These are phyloP conservation scores for Colletotrichum lentis DNA, from an alignment of 2,329 filamentous ascomycete genomes.

Conservation along the genomic window DNA sequence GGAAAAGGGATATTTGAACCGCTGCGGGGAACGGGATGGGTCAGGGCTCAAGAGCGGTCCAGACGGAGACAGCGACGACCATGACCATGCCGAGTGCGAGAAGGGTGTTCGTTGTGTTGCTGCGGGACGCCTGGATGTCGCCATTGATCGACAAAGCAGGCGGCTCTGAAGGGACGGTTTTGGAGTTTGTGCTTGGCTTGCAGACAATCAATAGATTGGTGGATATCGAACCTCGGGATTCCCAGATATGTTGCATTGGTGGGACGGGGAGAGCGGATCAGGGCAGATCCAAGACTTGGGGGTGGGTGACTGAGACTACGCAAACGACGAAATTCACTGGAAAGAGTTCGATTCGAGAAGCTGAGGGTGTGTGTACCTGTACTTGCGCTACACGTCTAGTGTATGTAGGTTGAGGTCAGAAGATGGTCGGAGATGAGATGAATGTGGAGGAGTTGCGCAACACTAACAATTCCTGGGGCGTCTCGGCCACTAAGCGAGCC, in stretches of 20 bases:
- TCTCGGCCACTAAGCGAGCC: conserved; percentile 37
- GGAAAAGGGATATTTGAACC: conserved; percentile 9
- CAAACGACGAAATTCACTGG: conserved; percentile 24
- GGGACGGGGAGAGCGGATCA: not conserved
- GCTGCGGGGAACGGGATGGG: conserved; percentile 1
- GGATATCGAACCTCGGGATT: conserved; percentile 23
- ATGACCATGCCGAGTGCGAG: conserved; percentile 12
- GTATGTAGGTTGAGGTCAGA: conserved; percentile 20
- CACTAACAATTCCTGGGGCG: conserved; percentile 36
- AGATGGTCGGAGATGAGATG: conserved; percentile 32
- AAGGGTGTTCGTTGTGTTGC: conserved; percentile 15
- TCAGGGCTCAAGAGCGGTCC: not conserved
- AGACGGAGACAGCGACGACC: conserved; percentile 21
- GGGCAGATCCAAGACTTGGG: conserved; percentile 13
- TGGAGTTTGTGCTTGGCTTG: conserved; percentile 23
- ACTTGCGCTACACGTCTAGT: too few species aligned
- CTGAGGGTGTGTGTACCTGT: too few species aligned
- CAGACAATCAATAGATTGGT: conserved; percentile 20
- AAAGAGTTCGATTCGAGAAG: conserved; percentile 31
- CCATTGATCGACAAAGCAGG: not conserved
- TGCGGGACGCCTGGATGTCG: conserved; percentile 20
- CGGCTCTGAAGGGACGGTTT: not conserved
- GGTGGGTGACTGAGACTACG: not conserved
- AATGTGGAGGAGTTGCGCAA: conserved; percentile 35
- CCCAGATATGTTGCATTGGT: conserved; percentile 22